Evolutionary conservation across 2,329 filamentous ascomycete genomes (phyloP).

Genomic region (Apiospora marii): DNA sequence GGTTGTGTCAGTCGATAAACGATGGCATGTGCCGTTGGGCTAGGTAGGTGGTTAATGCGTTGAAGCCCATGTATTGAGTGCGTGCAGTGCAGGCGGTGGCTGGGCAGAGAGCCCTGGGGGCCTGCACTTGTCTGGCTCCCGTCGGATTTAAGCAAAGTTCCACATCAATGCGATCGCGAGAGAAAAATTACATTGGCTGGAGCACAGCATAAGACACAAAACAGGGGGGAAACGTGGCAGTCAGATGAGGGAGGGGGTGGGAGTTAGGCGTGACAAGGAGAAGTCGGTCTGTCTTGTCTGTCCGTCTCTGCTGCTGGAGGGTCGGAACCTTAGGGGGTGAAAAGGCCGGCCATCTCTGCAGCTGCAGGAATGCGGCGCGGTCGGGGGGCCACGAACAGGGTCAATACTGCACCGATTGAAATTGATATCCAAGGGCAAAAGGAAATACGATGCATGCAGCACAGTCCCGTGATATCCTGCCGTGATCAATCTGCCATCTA

Average conservation of each 20-base stretch:
- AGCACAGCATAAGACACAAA: slow-evolving; percentile 19
- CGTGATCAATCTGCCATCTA: neutral
- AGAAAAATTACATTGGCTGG: slow-evolving; percentile 18
- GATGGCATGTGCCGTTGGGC: slow-evolving; percentile 3
- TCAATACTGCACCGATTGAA: neutral
- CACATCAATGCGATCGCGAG: slow-evolving; percentile 18
- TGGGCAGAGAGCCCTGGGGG: neutral
- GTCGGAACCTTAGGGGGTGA: neutral
- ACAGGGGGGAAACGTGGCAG: slow-evolving; percentile 19
- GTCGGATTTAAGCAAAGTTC: slow-evolving; percentile 8
- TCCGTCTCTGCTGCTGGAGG: neutral
- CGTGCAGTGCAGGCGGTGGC: neutral
- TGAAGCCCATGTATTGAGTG: neutral
- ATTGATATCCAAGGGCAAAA: neutral
- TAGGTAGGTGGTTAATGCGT: slow-evolving; percentile 9
- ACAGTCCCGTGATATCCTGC: slow-evolving; percentile 5
- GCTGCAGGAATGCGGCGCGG: neutral
- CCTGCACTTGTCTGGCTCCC: neutral
- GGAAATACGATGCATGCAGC: neutral
- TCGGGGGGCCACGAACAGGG: neutral
- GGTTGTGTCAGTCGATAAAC: neutral
- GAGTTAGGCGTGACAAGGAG: neutral
- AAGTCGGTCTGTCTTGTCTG: neutral
- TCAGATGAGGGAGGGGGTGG: slow-evolving; percentile 5
- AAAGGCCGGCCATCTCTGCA: neutral